Base-by-base conservation (phyloP, 2,329 filamentous ascomycete genomes). In the Clarireedia homoeocarpa region DNA sequence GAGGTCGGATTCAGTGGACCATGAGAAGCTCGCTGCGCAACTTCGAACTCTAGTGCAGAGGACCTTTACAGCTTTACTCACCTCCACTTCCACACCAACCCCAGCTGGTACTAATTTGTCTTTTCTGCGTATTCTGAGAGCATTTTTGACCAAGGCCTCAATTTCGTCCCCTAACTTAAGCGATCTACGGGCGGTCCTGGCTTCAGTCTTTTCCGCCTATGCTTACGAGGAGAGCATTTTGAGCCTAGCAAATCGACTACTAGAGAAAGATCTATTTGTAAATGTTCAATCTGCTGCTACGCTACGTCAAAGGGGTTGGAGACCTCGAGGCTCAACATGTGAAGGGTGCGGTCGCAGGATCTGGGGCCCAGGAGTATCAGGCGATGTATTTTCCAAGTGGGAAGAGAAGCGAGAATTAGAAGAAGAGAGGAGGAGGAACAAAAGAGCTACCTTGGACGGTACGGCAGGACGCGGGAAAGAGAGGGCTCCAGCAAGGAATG, bases 161-260 rank as follows among this genome's bases (percentile, higher is more conserved):
- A 80, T 82, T 24, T 84, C 86, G 17, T 95, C 91, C 0, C 91
- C 94, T 0, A 95, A 88, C 12, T 77, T 99, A 1, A 86, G 89
- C 1, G 91, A 97, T 68, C 79, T 99, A 3, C 86, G 94, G 46
- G 82, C 82, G 6, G 91, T 97, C 0, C 80, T 99, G 2, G 77
- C 83, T 1, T 94, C 91, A 12, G 92, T 99, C 55, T 97, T 99
- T 72, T 85, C 92, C 0, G 92, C 94, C 0, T 99, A 99, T 69
- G 86, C 91, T 0, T 96, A 97, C 69, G 94, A 99, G 71, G 89
- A 92, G 69, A 91, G 88, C 0, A 88, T 99, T 15, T 79, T 99
- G 20, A 79, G 81, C 1, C 81, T 99, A 3, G 90, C 94, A 0
- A 95, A 92, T 69, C 81, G 86, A 4, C 83, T 99, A 55, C 77